Conservation (phyloP, 495 filamentous ascomycete genomes). For the Lentithecium fluviatile region DNA sequence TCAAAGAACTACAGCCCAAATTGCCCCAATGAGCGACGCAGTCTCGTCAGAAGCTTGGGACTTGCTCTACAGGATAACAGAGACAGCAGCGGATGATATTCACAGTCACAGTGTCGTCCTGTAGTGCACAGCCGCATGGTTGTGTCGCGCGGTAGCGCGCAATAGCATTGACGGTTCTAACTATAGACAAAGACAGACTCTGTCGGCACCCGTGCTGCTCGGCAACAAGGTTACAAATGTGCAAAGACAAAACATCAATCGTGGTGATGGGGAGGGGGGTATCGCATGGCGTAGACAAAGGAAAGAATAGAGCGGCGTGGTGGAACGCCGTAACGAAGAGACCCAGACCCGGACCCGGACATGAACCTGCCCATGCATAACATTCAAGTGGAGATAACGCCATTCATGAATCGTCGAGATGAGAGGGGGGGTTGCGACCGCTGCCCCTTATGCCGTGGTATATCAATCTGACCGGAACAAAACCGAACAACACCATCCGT, state of each 20-base stretch:
- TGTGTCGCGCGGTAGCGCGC: neutral
- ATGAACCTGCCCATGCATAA: slow-evolving; percentile 9
- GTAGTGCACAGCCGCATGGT: neutral
- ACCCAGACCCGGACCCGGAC: slow-evolving; percentile 7
- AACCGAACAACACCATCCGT: slow-evolving; percentile 6
- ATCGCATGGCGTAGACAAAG: slow-evolving; percentile 24
- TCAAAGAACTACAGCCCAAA: too few relatives aligned
- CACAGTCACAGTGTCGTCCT: too few relatives aligned
- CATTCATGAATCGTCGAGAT: slow-evolving; percentile 29
- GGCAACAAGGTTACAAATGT: neutral
- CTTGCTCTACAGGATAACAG: too few relatives aligned
- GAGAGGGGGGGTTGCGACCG: slow-evolving; percentile 13
- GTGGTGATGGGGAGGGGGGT: slow-evolving; percentile 20
- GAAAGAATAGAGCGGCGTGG: slow-evolving; percentile 6
- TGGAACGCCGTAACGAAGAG: slow-evolving; percentile 18
- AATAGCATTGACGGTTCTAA: slow-evolving; percentile 3
- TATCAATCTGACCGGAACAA: slow-evolving; percentile 18
- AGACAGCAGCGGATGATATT: too few relatives aligned
- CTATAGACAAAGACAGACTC: slow-evolving; percentile 5
- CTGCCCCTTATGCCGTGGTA: slow-evolving; percentile 20
- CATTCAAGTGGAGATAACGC: slow-evolving; percentile 20
- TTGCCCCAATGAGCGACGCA: too few relatives aligned
- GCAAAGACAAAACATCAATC: neutral
- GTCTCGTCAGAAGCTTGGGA: too few relatives aligned
- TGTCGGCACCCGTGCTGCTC: neutral